Evolutionary conservation across 78 protist genomes (phyloP).

Genomic region (Dictyostelium capitatum): DNA sequence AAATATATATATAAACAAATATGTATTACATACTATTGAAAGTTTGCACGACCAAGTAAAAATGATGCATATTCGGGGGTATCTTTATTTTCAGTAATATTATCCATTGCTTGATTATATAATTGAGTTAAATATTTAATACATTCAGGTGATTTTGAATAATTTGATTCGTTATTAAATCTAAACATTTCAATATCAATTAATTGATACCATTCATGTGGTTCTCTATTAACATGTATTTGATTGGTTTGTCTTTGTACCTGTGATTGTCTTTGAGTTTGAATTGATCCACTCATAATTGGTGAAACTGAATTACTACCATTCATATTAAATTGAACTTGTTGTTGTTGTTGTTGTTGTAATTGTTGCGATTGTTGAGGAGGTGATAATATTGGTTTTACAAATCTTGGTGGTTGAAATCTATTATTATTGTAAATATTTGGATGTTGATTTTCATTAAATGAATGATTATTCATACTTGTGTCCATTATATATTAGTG

Average conservation of each 20-base stretch:
- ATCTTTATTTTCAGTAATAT: slow-evolving; percentile 7
- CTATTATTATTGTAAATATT: neutral
- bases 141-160: neutral
- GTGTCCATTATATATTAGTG: neutral
- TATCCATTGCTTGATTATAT: neutral
- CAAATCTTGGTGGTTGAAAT: neutral
- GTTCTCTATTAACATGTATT: neutral
- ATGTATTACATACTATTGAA: neutral
- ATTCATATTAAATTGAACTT: neutral
- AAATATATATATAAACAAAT: neutral
- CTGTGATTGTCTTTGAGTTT: neutral
- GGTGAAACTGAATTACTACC: neutral
- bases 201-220: slow-evolving; percentile 19
- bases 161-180: neutral
- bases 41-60: slow-evolving; percentile 5
- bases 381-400: neutral
- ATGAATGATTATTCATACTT: neutral
- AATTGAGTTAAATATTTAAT: slow-evolving; percentile 16
- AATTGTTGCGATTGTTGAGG: neutral
- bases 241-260: neutral
- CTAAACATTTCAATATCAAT: slow-evolving; percentile 7
- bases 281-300: neutral
- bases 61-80: neutral
- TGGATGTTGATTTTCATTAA: slow-evolving; percentile 21
- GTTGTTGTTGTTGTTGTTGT: slow-evolving; percentile 11